phyloP scores from a whole-genome alignment of 2,329 filamentous ascomycete genomes.

The Bertia moriformis region DNA sequence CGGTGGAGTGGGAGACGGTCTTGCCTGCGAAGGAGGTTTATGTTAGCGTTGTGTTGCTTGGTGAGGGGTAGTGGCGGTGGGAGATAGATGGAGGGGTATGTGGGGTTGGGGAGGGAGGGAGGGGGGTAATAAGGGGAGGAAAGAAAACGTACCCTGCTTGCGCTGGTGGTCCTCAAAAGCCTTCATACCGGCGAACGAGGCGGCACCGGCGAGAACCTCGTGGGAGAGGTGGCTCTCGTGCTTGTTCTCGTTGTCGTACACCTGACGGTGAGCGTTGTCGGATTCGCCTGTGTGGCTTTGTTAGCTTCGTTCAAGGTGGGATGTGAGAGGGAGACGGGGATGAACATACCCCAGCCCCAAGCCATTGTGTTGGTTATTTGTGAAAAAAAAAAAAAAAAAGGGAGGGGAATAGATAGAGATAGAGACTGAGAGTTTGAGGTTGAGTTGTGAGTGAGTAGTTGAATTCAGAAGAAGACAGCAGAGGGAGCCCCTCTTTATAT shows the following conservation, averaged over 20 bases:
- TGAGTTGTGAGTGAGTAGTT: too few relatives aligned
- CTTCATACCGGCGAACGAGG: constrained; percentile 69
- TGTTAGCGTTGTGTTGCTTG: not conserved
- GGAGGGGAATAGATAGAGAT: too few relatives aligned
- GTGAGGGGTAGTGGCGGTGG: not conserved
- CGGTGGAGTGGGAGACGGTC: constrained; percentile 56
- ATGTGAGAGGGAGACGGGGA: not conserved
- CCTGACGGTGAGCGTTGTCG: constrained; percentile 24
- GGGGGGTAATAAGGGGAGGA: not conserved
- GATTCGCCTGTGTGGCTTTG: constrained; percentile 18
- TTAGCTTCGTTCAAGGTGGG: not conserved
- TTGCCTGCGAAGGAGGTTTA: constrained; percentile 32
- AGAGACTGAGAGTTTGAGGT: too few relatives aligned
- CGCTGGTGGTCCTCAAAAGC: constrained; percentile 65
- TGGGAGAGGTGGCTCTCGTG: constrained; percentile 55
- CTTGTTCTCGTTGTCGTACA: constrained; percentile 21
- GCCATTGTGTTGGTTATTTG: constrained; percentile 11
- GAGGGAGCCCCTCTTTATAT: too few relatives aligned
- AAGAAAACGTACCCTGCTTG: constrained; percentile 36
- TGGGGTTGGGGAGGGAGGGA: not conserved
- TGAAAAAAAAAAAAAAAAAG: constrained; percentile 4
- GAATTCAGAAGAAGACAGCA: too few relatives aligned
- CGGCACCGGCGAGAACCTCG: constrained; percentile 62
- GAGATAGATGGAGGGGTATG: too few relatives aligned
- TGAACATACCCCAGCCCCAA: constrained; percentile 16